Evolutionary conservation across 202 grass and related monocot genomes (phyloP).

Genomic region (Setaria viridis): DNA sequence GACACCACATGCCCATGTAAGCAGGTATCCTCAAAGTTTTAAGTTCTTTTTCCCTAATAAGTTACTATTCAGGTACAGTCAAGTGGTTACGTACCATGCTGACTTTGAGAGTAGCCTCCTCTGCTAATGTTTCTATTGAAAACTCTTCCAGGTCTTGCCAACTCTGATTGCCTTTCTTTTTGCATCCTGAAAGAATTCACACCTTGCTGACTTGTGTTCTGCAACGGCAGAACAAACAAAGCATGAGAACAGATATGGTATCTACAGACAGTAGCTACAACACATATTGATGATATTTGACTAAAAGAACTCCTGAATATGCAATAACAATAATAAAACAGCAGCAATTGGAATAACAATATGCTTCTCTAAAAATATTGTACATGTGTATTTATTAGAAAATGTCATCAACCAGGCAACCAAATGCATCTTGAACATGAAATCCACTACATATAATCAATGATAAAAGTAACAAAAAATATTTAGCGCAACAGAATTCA

Average conservation of each 20-base stretch:
- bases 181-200: constrained; percentile 38
- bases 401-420: neutral
- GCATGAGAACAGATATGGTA: constrained; percentile 8
- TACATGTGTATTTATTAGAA: constrained; percentile 1
- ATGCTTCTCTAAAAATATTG: neutral
- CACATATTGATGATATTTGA: neutral
- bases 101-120: constrained; percentile 44
- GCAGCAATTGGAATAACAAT: neutral
- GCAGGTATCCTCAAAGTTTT: neutral
- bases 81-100: neutral
- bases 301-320: neutral
- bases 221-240: constrained; percentile 35
- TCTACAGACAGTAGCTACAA: constrained; percentile 7
- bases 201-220: constrained; percentile 47
- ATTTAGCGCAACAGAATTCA: neutral
- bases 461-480: neutral
- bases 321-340: constrained; percentile 24
- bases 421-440: constrained; percentile 1
- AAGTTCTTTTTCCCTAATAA: neutral
- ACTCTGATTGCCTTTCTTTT: constrained; percentile 40
- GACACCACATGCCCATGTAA: neutral
- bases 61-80: no score
- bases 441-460: neutral
- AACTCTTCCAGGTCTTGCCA: constrained; percentile 49
- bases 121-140: constrained; percentile 45